Conservation (phyloP, 345 rosid genomes). For the Gossypioides kirkii region DNA sequence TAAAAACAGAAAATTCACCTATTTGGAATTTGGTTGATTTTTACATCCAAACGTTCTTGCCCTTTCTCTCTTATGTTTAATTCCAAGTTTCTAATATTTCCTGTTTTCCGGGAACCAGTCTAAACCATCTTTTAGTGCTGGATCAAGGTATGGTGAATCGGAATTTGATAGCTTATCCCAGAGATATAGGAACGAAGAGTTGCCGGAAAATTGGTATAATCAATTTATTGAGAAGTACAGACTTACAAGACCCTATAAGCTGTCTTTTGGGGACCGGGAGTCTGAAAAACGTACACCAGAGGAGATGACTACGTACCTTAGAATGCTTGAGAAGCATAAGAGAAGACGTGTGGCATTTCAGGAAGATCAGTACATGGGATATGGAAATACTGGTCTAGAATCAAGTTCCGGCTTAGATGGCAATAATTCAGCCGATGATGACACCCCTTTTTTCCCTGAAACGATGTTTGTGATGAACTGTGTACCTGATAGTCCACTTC, state of each 20-base stretch:
- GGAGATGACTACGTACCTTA: slow-evolving; percentile 66
- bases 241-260: slow-evolving; percentile 45
- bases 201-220: slow-evolving; percentile 89
- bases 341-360: slow-evolving; percentile 57
- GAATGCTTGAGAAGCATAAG: slow-evolving; percentile 55
- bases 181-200: slow-evolving; percentile 64
- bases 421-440: slow-evolving; percentile 45
- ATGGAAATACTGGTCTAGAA: slow-evolving; percentile 31
- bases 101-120: slow-evolving; percentile 25
- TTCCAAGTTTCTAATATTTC: background rate
- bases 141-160: slow-evolving; percentile 47
- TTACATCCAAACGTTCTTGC: background rate
- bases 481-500: slow-evolving; percentile 78
- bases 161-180: slow-evolving; percentile 52
- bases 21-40: background rate
- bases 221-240: slow-evolving; percentile 63
- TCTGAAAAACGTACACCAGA: slow-evolving; percentile 68
- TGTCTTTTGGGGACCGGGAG: slow-evolving; percentile 56
- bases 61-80: background rate
- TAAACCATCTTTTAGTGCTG: slow-evolving; percentile 40
- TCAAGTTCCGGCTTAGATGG: slow-evolving; percentile 43
- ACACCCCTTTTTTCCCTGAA: slow-evolving; percentile 65
- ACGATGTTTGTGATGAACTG: slow-evolving; percentile 66
- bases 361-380: slow-evolving; percentile 32
- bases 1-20: background rate